Evolutionary conservation across 371 early-diverging fungal genomes (phyloP).

Genomic region (Conidiobolus incongruus): DNA sequence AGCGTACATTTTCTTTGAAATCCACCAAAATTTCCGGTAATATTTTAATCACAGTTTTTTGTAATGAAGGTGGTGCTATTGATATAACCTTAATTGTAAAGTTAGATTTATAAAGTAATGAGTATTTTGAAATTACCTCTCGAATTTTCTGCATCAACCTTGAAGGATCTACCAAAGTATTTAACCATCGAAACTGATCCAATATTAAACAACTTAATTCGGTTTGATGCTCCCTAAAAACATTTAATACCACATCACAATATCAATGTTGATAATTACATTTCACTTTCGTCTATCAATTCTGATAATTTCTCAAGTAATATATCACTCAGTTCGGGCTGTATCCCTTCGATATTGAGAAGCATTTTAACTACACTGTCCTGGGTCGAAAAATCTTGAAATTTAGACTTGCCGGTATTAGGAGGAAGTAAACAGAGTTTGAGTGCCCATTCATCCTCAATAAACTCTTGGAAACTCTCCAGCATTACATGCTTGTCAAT

Average conservation of each 20-base stretch:
- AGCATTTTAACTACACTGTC: not conserved
- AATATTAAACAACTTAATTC: not conserved
- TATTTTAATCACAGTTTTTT: not conserved
- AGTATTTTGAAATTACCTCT: not conserved
- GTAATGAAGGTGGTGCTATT: not conserved
- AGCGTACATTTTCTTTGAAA: no score
- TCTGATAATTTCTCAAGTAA: not conserved
- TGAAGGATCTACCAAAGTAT: not conserved
- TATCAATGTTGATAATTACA: not conserved
- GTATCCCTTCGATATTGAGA: not conserved
- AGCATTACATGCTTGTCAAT: no score
- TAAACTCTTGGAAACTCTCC: no score
- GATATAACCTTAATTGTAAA: not conserved
- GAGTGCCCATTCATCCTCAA: not conserved
- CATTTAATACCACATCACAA: not conserved
- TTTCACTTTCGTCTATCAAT: not conserved
- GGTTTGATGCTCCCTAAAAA: not conserved
- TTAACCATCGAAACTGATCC: slow-evolving; percentile 2
- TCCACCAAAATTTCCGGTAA: slow-evolving; percentile 3
- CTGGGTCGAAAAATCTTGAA: not conserved
- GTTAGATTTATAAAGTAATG: not conserved
- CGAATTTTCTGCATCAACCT: not conserved
- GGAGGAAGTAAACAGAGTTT: not conserved
- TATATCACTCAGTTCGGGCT: not conserved
- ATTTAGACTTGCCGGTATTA: not conserved